Evolutionary conservation across 2,329 filamentous ascomycete genomes (phyloP), one percentile per base, ranked within the genome.

Genomic region (Phialophora expanda): DNA sequence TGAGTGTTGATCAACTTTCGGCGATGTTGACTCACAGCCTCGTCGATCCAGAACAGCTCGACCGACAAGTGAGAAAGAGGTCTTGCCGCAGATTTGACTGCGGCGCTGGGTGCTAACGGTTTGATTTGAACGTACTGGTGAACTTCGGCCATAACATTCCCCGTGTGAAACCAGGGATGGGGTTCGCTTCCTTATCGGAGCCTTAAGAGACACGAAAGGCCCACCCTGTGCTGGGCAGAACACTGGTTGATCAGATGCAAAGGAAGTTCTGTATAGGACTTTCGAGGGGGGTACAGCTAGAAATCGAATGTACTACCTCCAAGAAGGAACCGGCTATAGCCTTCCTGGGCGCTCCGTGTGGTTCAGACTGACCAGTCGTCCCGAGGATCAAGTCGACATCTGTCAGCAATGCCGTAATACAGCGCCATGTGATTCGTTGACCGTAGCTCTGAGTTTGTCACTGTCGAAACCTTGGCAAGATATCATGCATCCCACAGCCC

Each of bases 1-100:
- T 59, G 56, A 32, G 56, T 50, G 11, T 59, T 59, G 41, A 59
- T 50, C 41, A 59, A 48, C 26, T 59, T 59, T 26, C 41, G 56
- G 14, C 56, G 56, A 50, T 59, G 56, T n/a, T 59, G 41, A n/a
- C 56, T 50, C 9, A 17, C 56, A 22, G 56, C 41, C 41, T 59
- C 38, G n/a, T 59, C 56, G 41, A 59, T 59, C 56, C 56, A 50
- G 44, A 48, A 59, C n/a, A 59, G n/a, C 14, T 59, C 56, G n/a
- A 59, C 41, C 41, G 22, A 30, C 20, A 26, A 17, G 3, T 11
- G 8, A 30, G 56, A 3, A 12, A n/a, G 56, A 17, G 14, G 41
- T 58, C 3, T 34, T 5, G 34, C 4, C 8, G 30, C 12, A 26
- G 46, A 6, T 41, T 56, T 58, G 56, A 32, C 5, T 24, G 26